phyloP scores from a whole-genome alignment of 78 protist species.

The Capsaspora owczarzaki region DNA sequence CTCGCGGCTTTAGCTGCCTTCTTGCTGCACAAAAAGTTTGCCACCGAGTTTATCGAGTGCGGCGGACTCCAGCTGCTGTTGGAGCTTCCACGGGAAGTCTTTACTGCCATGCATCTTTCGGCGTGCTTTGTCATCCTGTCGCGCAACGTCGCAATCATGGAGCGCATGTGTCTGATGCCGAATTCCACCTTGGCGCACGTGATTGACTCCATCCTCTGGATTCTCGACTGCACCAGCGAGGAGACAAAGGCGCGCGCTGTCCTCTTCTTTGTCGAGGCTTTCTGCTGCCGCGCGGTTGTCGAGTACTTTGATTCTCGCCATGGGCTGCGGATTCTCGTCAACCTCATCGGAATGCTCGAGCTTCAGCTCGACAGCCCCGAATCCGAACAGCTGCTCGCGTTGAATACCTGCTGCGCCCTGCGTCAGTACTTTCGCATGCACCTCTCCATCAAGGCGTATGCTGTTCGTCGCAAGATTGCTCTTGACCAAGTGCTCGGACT shows the following conservation, averaged over 20 bases:
- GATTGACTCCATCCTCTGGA: not conserved
- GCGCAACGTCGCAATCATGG: not conserved
- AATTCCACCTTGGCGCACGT: not conserved
- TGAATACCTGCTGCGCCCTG: constrained; percentile 1
- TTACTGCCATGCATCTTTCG: not conserved
- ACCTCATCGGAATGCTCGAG: not conserved
- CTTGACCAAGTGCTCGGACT: not conserved
- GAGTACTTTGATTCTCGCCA: not conserved
- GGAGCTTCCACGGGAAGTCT: not conserved
- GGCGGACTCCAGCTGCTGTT: not conserved
- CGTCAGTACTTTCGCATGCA: constrained; percentile 24
- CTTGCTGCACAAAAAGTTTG: not conserved
- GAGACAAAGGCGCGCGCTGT: not conserved
- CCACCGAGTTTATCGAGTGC: not conserved
- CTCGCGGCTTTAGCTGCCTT: not conserved
- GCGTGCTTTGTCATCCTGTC: not conserved
- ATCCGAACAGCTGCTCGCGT: not conserved
- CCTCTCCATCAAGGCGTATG: not conserved
- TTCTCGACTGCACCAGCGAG: not conserved
- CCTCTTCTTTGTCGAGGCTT: not conserved
- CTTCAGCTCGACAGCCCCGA: not conserved
- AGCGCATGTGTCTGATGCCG: not conserved
- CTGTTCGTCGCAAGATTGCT: not conserved
- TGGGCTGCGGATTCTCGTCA: not conserved
- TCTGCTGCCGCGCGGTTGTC: not conserved